Evolutionary conservation across 2,329 filamentous ascomycete species (phyloP), one percentile per base, ranked within the genome.

Genomic region (Alternaria arbusti): DNA sequence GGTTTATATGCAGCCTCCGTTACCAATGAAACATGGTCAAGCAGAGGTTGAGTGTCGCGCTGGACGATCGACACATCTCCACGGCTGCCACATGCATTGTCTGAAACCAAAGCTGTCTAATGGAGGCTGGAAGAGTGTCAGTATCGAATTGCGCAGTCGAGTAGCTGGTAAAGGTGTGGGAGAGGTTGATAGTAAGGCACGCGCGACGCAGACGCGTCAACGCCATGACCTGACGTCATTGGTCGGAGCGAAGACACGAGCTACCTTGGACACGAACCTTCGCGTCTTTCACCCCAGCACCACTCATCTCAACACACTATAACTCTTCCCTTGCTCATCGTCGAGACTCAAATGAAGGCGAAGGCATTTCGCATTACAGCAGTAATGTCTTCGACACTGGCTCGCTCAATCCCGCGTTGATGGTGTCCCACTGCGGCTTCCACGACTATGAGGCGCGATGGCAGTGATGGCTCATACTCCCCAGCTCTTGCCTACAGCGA

Each of bases 381-480:
- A 22, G 17, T 13, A 2, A 7, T 44, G 0, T 12, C 10, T 13
- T 44, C 15, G 10, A 22, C 17, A 0, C 9, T 20, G 10, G 40
- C 40, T 3, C 17, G 10, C 40, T 44, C 17, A 4, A 6, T 17
- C 10, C 17, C 40, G 10, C 8, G 40, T 44, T 44, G 17, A 22
- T 13, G 6, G 40, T 10, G 17, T 44, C 40, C 17, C 17, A 11
- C 2, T 44, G 40, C 40, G n/a, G 11, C 40, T 44, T 44, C n/a
- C 40, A 12, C 17, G 10, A 22, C 10, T 17, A 12, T 7, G 0
- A 20, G 40, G 15, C 40, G 40, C 15, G 40, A 44, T 12, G 40
- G 40, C 0, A 44, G 40, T 20, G 32, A 7, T 1, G 9, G 32
- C 32, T 36, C 1, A 36, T 9, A 0, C 1, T 0, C 0, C 15